A percentile compares a stretch with the other conserved stretches of the same genome.
Evolutionary conservation across 768 basidiomycete genomes (phyloP).

Genomic region (Panaeolus cyanescens): DNA sequence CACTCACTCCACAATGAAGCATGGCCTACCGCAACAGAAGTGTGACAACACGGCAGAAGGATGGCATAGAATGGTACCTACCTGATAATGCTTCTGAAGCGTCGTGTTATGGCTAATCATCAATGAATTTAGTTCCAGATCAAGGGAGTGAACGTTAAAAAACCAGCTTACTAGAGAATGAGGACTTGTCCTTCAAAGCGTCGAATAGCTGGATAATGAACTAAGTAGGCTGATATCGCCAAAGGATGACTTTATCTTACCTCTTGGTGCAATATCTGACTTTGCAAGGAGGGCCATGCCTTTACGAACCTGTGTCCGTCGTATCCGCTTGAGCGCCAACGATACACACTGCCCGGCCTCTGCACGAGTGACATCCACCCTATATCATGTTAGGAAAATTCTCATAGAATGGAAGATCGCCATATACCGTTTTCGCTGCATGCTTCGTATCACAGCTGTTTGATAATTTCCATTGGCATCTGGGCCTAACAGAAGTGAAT

Average conservation of each 20-base stretch:
- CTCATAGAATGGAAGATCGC: neutral
- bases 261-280: conserved; percentile 75
- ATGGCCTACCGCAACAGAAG: conserved; percentile 57
- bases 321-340: conserved; percentile 87
- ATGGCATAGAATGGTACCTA: conserved; percentile 26
- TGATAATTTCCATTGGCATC: conserved; percentile 91
- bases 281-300: conserved; percentile 93
- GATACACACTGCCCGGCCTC: conserved; percentile 98
- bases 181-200: conserved; percentile 94
- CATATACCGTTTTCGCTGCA: conserved; percentile 85
- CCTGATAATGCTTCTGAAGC: conserved; percentile 90
- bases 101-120: conserved; percentile 82
- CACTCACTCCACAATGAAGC: conserved; percentile 85
- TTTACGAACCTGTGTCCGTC: conserved; percentile 80
- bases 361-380: conserved; percentile 79
- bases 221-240: neutral
- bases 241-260: conserved; percentile 35
- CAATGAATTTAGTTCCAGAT: neutral
- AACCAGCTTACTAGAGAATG: conserved; percentile 75
- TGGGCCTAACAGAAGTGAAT: conserved; percentile 84
- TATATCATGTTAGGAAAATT: conserved; percentile 24
- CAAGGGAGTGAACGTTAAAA: conserved; percentile 1
- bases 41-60: neutral
- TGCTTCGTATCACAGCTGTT: conserved; percentile 80
- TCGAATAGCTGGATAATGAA: conserved; percentile 55